A percentile compares a stretch with the other conserved stretches of the same genome.
Conservation (phyloP, 225 moss, liverwort and hornwort genomes). For the Climacium dendroides region DNA sequence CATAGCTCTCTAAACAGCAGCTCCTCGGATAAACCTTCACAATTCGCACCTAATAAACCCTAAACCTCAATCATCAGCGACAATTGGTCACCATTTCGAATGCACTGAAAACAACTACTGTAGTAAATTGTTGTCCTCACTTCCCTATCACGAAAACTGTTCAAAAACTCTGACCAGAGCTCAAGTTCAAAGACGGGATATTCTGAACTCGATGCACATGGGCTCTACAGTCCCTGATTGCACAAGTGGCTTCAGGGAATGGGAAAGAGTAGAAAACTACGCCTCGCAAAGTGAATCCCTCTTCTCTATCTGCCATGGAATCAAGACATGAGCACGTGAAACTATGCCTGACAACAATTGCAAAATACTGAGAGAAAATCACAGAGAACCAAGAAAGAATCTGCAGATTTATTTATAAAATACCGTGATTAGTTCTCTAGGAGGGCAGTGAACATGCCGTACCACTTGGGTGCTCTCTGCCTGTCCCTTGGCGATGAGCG, state of each 20-base stretch:
- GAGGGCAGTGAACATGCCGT: slow-evolving; percentile 29
- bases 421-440: background rate
- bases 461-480: slow-evolving; percentile 82
- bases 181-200: background rate
- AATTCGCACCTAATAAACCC: background rate
- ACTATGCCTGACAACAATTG: background rate
- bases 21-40: background rate
- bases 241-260: background rate
- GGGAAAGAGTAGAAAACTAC: slow-evolving; percentile 68
- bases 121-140: background rate
- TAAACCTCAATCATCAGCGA: background rate
- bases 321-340: background rate
- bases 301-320: slow-evolving; percentile 49
- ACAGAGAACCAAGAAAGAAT: background rate
- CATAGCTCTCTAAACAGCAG: background rate
- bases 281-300: slow-evolving; percentile 80
- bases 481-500: slow-evolving; percentile 84
- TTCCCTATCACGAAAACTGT: background rate
- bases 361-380: background rate
- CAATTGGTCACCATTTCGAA: background rate
- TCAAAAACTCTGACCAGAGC: background rate
- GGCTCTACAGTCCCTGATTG: background rate
- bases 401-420: background rate
- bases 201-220: background rate
- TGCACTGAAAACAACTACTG: background rate